These are phyloP conservation scores for Fusarium continuum DNA, from an alignment of 2,329 filamentous ascomycete genomes.

Conservation along the genomic window DNA sequence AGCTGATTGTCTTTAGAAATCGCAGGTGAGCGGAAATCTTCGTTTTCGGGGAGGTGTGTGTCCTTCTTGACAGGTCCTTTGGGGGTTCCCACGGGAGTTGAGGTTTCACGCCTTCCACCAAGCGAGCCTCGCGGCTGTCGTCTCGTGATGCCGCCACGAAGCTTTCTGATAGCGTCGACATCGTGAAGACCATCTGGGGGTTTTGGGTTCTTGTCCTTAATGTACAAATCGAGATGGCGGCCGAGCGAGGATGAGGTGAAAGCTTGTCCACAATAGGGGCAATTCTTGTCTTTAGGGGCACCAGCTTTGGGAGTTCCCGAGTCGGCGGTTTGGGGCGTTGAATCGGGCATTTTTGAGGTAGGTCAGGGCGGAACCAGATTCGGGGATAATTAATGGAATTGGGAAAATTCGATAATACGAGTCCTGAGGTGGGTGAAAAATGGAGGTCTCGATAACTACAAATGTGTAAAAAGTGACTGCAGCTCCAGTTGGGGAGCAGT, in stretches of 20 bases:
- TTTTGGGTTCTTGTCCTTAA: constrained; percentile 92
- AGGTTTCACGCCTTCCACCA: constrained; percentile 64
- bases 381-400: constrained; percentile 4
- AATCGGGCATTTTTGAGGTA: constrained; percentile 47
- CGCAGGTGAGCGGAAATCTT: constrained; percentile 50
- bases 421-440: constrained; percentile 12
- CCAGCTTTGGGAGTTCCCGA: constrained; percentile 50
- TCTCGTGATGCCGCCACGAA: constrained; percentile 86
- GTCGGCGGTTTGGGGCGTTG: constrained; percentile 49
- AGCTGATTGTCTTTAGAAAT: constrained; percentile 55
- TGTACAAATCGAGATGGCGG: constrained; percentile 92
- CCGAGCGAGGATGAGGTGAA: constrained; percentile 96
- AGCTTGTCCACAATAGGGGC: constrained; percentile 85
- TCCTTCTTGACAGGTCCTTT: constrained; percentile 54
- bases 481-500: constrained; percentile 44
- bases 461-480: constrained; percentile 31
- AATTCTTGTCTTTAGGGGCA: constrained; percentile 83
- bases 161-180: constrained; percentile 85
- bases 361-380: constrained; percentile 14
- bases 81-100: constrained; percentile 66
- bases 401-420: constrained; percentile 18
- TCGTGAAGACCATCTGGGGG: constrained; percentile 86
- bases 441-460: constrained; percentile 24
- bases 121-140: constrained; percentile 78
- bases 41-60: constrained; percentile 51